Conservation (phyloP, 225 moss, liverwort and hornwort genomes). For the Pseudoscleropodium purum region DNA sequence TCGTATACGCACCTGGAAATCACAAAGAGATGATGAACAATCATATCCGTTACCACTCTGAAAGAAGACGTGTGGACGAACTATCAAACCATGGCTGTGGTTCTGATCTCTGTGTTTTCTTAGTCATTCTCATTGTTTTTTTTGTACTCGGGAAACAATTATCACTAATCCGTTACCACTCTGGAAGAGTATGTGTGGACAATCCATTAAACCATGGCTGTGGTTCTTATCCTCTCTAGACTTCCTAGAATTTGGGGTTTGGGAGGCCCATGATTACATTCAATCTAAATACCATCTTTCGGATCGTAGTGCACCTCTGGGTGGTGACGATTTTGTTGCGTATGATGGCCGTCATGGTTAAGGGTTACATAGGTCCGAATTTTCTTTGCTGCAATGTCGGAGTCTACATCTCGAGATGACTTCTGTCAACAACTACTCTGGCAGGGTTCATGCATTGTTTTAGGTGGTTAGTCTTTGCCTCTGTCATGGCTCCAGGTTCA, state of each 20-base stretch:
- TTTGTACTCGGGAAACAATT: neutral
- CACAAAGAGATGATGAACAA: constrained; percentile 14
- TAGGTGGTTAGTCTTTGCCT: no score
- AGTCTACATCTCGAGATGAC: neutral
- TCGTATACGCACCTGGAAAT: neutral
- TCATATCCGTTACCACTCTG: constrained; percentile 16
- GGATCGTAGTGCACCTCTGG: neutral
- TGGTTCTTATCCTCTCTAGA: no score
- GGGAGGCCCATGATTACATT: neutral
- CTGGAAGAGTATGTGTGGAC: neutral
- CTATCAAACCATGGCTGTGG: neutral
- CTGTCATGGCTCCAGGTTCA: no score
- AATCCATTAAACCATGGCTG: neutral
- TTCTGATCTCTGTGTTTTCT: neutral
- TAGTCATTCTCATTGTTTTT: no score
- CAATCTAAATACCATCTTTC: neutral
- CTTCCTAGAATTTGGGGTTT: neutral
- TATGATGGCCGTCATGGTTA: neutral
- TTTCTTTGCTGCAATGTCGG: no score
- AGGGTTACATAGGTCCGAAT: no score
- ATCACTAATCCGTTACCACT: no score
- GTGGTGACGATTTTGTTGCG: neutral
- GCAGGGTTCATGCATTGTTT: neutral
- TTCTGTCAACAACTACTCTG: no score
- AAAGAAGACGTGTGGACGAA: neutral